These are phyloP conservation scores for Penicillium polonicum DNA, from an alignment of 2,329 filamentous ascomycete species.

Conservation along the genomic window DNA sequence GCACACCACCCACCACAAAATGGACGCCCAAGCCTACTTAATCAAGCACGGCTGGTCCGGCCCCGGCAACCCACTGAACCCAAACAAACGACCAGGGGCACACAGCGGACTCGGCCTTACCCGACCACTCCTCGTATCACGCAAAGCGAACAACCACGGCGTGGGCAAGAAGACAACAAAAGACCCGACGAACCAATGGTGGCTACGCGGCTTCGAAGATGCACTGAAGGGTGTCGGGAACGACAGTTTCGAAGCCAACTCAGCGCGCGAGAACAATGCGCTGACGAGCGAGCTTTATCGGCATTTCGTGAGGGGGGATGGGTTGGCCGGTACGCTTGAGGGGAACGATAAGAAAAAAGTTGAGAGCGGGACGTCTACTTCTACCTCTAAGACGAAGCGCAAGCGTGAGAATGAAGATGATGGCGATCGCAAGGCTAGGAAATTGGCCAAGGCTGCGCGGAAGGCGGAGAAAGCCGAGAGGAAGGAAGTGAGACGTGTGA, in stretches of 20 bases:
- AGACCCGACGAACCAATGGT: slow-evolving; percentile 80
- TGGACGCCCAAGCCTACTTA: slow-evolving; percentile 84
- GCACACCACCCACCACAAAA: slow-evolving; percentile 38
- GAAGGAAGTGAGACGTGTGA: slow-evolving; percentile 23
- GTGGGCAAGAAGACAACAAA: slow-evolving; percentile 72
- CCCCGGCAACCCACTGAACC: slow-evolving; percentile 81
- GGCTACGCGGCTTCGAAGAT: slow-evolving; percentile 91
- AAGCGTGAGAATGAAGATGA: slow-evolving; percentile 40
- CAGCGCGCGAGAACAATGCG: slow-evolving; percentile 47
- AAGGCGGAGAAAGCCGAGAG: slow-evolving; percentile 26
- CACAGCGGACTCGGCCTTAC: slow-evolving; percentile 73
- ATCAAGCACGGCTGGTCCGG: slow-evolving; percentile 87
- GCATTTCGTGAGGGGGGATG: slow-evolving; percentile 79
- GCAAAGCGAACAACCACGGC: slow-evolving; percentile 78
- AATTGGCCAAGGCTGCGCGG: slow-evolving; percentile 37
- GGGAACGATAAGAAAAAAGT: slow-evolving; percentile 17
- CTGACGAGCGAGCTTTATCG: slow-evolving; percentile 65
- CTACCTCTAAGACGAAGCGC: slow-evolving; percentile 22
- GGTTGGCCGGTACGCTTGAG: slow-evolving; percentile 66
- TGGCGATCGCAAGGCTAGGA: slow-evolving; percentile 17
- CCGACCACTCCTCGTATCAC: slow-evolving; percentile 77
- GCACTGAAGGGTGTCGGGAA: slow-evolving; percentile 73
- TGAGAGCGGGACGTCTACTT: slow-evolving; percentile 13
- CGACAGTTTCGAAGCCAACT: slow-evolving; percentile 60
- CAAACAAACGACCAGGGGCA: slow-evolving; percentile 48